phyloP scores from a whole-genome alignment of 371 early-diverging fungal genomes.

The Mortierella sp. region DNA sequence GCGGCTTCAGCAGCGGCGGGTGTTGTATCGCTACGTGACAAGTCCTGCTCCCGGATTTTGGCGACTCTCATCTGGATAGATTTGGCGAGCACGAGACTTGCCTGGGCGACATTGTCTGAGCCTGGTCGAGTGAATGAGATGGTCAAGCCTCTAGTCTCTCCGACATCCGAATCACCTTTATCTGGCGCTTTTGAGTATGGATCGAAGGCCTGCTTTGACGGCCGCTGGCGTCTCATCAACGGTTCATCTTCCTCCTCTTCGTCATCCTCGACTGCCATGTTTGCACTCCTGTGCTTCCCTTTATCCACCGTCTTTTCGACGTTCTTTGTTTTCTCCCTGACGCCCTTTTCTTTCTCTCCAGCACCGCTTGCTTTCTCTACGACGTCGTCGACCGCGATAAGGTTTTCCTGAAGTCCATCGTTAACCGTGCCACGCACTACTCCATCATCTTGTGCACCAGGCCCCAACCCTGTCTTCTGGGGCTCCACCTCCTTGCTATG shows the following conservation, averaged over 20 bases:
- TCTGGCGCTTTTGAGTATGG: no score
- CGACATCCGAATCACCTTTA: no score
- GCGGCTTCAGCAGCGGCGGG: not conserved
- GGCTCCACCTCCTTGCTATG: not conserved
- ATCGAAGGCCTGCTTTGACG: not conserved
- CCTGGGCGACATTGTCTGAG: not conserved
- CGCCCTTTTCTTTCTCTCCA: not conserved
- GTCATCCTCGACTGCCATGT: not conserved
- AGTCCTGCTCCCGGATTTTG: not conserved
- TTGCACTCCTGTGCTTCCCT: not conserved
- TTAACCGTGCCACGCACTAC: not conserved
- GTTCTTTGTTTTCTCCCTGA: not conserved
- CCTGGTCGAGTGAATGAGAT: not conserved
- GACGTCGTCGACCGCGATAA: not conserved
- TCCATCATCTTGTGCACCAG: not conserved
- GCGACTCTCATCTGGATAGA: not conserved
- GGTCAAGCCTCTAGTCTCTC: not conserved
- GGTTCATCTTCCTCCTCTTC: slow-evolving; percentile 15
- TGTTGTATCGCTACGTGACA: not conserved
- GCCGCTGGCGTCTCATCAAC: not conserved
- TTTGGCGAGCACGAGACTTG: not conserved
- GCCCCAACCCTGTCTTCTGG: no score
- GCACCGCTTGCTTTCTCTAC: not conserved
- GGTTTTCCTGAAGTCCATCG: not conserved
- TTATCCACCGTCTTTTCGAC: not conserved